phyloP scores from a whole-genome alignment of 2,329 filamentous ascomycete species.

The Teratosphaeria zuluensis region DNA sequence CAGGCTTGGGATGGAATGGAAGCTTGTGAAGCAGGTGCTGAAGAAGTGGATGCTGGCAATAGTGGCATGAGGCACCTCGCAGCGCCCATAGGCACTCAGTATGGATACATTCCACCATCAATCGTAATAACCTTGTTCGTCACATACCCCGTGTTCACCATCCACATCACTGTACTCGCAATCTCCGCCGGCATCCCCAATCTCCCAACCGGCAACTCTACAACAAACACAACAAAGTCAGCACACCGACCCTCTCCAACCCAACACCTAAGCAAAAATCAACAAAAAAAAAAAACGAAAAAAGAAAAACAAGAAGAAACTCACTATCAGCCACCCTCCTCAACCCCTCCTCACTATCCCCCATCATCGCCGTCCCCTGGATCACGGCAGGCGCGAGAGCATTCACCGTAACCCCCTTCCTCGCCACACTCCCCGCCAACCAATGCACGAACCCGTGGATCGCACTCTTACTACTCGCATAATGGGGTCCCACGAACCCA shows the following conservation, averaged over 20 bases:
- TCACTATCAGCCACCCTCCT: constrained; percentile 23
- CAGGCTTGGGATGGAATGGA: too few relatives aligned
- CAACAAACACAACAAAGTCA: background rate
- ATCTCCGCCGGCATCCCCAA: constrained; percentile 38
- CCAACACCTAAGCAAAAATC: background rate
- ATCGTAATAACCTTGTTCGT: constrained; percentile 38
- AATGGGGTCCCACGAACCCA: constrained; percentile 33
- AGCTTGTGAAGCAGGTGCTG: too few relatives aligned
- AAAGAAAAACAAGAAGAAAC: constrained; percentile 12
- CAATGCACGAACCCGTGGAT: constrained; percentile 40
- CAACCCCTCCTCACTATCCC: constrained; percentile 23
- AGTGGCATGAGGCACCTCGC: background rate
- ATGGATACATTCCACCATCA: constrained; percentile 31
- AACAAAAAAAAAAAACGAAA: background rate
- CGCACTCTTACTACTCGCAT: constrained; percentile 33
- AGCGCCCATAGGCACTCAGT: constrained; percentile 4
- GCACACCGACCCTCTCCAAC: background rate
- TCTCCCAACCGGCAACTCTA: constrained; percentile 36
- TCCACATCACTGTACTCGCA: constrained; percentile 39
- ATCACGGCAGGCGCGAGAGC: constrained; percentile 39
- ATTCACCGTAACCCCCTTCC: constrained; percentile 39
- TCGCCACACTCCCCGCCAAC: constrained; percentile 32
- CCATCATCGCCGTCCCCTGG: constrained; percentile 35
- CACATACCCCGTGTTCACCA: constrained; percentile 37
- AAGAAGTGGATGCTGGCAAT: background rate